Conservation (phyloP, 2,329 filamentous ascomycete species). For the Paramyrothecium roridum region DNA sequence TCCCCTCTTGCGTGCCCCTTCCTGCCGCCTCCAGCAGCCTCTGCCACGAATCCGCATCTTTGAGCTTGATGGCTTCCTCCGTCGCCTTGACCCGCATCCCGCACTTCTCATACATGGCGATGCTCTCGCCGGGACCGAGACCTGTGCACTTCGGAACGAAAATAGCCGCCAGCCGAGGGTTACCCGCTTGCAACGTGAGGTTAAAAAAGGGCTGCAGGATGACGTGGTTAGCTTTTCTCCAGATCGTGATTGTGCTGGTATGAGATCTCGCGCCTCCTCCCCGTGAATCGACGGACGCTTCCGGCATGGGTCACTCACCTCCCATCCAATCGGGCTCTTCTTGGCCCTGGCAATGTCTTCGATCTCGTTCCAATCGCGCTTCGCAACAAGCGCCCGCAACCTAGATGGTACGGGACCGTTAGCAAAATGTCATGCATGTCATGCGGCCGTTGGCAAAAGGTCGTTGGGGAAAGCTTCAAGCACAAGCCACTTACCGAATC, state of each 20-base stretch:
- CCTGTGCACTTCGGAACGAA: conserved; percentile 87
- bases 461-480: background rate
- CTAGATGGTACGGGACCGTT: conserved; percentile 34
- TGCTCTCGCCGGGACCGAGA: conserved; percentile 64
- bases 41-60: conserved; percentile 73
- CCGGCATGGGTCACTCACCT: conserved; percentile 55
- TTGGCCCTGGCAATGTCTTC: conserved; percentile 77
- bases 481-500: conserved; percentile 51
- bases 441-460: background rate
- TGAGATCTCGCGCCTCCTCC: background rate
- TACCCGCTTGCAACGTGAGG: conserved; percentile 82
- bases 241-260: background rate
- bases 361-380: conserved; percentile 87
- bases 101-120: conserved; percentile 96
- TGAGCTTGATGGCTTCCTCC: conserved; percentile 83
- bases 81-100: conserved; percentile 85
- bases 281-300: background rate
- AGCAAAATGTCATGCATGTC: background rate
- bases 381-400: conserved; percentile 82
- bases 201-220: conserved; percentile 79
- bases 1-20: conserved; percentile 59
- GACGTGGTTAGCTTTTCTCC: background rate
- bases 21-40: conserved; percentile 72
- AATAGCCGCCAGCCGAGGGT: conserved; percentile 75
- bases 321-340: conserved; percentile 95